These are phyloP conservation scores for Oropetium thomaeum DNA, from an alignment of 176 grass and related monocot genomes.

Conservation along the genomic window DNA sequence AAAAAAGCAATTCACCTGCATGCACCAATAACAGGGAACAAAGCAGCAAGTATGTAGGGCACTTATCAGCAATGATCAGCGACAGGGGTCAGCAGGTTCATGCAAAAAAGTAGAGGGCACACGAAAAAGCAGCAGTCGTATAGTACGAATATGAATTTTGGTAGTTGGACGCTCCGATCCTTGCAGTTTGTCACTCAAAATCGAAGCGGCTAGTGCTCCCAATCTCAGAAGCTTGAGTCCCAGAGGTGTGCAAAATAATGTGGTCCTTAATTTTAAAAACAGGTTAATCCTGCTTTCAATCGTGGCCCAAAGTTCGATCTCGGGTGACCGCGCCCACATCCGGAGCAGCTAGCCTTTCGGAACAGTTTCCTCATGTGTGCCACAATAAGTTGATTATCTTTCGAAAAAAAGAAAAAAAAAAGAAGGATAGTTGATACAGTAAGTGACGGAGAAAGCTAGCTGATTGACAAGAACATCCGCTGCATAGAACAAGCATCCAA, in stretches of 20 bases:
- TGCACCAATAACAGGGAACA: not conserved
- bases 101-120: not conserved
- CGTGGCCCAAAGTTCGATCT: no score
- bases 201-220: not conserved
- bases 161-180: not conserved
- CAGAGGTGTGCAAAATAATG: not conserved
- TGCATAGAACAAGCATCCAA: not conserved
- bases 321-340: no score
- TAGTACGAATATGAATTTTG: conserved; percentile 19
- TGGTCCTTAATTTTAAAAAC: not conserved
- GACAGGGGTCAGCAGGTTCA: not conserved
- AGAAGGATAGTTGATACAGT: not conserved
- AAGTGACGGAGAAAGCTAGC: not conserved
- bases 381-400: no score
- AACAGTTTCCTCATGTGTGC: not conserved
- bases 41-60: not conserved
- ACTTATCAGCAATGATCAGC: not conserved
- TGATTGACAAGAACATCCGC: not conserved
- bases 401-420: no score
- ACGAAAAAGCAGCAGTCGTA: not conserved
- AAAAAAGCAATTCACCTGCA: no score
- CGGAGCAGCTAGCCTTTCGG: no score
- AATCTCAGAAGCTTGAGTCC: not conserved
- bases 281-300: no score
- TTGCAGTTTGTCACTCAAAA: conserved; percentile 9